phyloP scores from a whole-genome alignment of 805 yeast genomes.

The Pichia cephalocereana region DNA sequence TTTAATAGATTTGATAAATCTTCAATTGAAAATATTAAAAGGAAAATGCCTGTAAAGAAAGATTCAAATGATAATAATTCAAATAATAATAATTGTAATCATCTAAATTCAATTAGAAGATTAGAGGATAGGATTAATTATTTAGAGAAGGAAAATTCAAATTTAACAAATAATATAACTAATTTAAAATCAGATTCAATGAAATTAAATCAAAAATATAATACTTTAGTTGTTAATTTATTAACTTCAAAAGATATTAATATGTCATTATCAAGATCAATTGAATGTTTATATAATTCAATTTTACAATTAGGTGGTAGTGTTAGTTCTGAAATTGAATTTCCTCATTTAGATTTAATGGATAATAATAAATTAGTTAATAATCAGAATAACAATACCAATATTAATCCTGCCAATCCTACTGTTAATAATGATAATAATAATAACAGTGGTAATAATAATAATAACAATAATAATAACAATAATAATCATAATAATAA shows the following conservation, averaged over 20 bases:
- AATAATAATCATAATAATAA: background rate
- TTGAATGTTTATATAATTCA: slow-evolving; percentile 40
- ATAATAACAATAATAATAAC: background rate
- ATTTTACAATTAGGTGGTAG: slow-evolving; percentile 54
- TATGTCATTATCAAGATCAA: slow-evolving; percentile 46
- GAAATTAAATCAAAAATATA: slow-evolving; percentile 46
- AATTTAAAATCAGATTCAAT: slow-evolving; percentile 28
- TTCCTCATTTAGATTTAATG: slow-evolving; percentile 30
- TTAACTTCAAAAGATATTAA: slow-evolving; percentile 46
- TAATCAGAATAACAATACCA: background rate
- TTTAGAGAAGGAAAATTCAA: slow-evolving; percentile 21
- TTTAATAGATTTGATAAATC: slow-evolving; percentile 68
- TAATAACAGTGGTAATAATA: background rate
- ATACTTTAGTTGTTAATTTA: slow-evolving; percentile 53
- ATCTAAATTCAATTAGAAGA: slow-evolving; percentile 14
- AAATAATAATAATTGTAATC: background rate
- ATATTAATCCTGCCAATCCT: slow-evolving; percentile 10
- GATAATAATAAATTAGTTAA: background rate
- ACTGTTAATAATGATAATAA: background rate
- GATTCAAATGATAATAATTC: slow-evolving; percentile 14
- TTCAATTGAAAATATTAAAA: slow-evolving; percentile 77
- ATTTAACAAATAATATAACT: slow-evolving; percentile 26
- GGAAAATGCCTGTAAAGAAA: slow-evolving; percentile 56
- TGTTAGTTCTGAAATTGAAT: slow-evolving; percentile 47
- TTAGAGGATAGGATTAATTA: slow-evolving; percentile 23